phyloP scores from a whole-genome alignment of 2,329 filamentous ascomycete species.

The Fusarium fracticaudum region DNA sequence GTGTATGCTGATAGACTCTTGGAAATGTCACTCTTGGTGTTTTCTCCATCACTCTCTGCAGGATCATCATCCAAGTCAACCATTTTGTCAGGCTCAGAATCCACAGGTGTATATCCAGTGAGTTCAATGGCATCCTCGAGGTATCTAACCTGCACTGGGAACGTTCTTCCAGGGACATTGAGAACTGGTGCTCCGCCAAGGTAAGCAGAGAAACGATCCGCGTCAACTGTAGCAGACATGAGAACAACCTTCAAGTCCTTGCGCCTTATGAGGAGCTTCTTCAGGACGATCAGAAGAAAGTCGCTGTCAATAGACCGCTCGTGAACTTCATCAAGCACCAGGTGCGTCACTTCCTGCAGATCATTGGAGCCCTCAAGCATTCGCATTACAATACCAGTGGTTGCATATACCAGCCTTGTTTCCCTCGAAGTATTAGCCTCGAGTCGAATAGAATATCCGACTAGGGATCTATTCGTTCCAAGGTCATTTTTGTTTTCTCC shows the following conservation, averaged over 20 bases:
- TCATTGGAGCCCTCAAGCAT: slow-evolving; percentile 94
- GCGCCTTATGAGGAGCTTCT: slow-evolving; percentile 78
- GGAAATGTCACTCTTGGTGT: slow-evolving; percentile 65
- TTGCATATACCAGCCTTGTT: slow-evolving; percentile 90
- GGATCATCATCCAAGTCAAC: slow-evolving; percentile 72
- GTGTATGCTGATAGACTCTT: slow-evolving; percentile 79
- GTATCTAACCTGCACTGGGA: slow-evolving; percentile 87
- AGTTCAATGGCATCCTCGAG: slow-evolving; percentile 93
- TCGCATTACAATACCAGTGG: slow-evolving; percentile 91
- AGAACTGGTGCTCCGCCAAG: slow-evolving; percentile 86
- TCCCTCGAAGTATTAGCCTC: slow-evolving; percentile 86
- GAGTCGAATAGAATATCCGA: slow-evolving; percentile 93
- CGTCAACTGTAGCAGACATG: slow-evolving; percentile 98
- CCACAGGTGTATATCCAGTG: slow-evolving; percentile 74
- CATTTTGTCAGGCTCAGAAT: slow-evolving; percentile 59
- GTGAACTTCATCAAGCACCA: slow-evolving; percentile 97
- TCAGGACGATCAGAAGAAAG: slow-evolving; percentile 91
- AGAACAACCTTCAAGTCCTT: slow-evolving; percentile 90
- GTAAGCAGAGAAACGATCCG: slow-evolving; percentile 89
- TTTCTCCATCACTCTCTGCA: slow-evolving; percentile 60
- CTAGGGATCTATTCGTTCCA: slow-evolving; percentile 82
- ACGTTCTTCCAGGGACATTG: slow-evolving; percentile 91
- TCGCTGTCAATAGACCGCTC: slow-evolving; percentile 97
- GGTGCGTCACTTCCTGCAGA: slow-evolving; percentile 87
- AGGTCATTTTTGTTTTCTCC: slow-evolving; percentile 85